Conservation (phyloP, 2,329 filamentous ascomycete species). For the Acrocalymma vagum region DNA sequence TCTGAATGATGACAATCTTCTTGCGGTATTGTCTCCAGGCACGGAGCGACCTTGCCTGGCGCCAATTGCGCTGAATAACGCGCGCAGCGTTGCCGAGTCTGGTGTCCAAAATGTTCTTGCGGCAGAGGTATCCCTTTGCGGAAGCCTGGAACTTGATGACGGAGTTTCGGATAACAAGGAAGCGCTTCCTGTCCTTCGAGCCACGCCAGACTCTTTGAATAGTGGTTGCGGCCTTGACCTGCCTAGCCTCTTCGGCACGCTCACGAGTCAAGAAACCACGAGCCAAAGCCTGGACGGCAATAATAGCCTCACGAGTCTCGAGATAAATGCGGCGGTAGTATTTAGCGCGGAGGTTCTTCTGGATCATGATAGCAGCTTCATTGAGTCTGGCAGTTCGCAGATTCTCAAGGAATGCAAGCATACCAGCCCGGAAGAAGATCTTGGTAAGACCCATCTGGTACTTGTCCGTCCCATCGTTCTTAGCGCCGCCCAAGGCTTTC, state of each 20-base stretch:
- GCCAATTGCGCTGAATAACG: constrained; percentile 90
- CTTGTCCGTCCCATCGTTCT: constrained; percentile 79
- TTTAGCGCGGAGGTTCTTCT: constrained; percentile 96
- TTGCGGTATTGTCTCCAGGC: constrained; percentile 88
- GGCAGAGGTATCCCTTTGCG: constrained; percentile 89
- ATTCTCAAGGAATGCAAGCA: constrained; percentile 98
- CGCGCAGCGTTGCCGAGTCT: constrained; percentile 90
- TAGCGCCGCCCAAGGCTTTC: constrained; percentile 77
- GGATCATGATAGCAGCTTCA: constrained; percentile 94
- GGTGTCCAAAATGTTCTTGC: constrained; percentile 92
- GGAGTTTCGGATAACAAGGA: constrained; percentile 79
- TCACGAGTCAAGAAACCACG: constrained; percentile 82
- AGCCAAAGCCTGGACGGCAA: constrained; percentile 79
- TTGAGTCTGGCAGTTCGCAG: constrained; percentile 89
- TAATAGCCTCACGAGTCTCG: constrained; percentile 81
- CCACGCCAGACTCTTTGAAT: constrained; percentile 97
- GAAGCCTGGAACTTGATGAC: constrained; percentile 88
- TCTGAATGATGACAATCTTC: constrained; percentile 90
- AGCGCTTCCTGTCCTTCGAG: constrained; percentile 85
- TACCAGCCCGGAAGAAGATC: constrained; percentile 98
- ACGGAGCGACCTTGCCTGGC: constrained; percentile 78
- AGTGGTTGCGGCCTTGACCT: constrained; percentile 85
- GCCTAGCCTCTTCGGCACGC: constrained; percentile 80
- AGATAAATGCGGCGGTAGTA: constrained; percentile 94
- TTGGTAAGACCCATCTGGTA: constrained; percentile 98